Conservation (phyloP, 2,329 filamentous ascomycete genomes). For the Arthroderma uncinatum region DNA sequence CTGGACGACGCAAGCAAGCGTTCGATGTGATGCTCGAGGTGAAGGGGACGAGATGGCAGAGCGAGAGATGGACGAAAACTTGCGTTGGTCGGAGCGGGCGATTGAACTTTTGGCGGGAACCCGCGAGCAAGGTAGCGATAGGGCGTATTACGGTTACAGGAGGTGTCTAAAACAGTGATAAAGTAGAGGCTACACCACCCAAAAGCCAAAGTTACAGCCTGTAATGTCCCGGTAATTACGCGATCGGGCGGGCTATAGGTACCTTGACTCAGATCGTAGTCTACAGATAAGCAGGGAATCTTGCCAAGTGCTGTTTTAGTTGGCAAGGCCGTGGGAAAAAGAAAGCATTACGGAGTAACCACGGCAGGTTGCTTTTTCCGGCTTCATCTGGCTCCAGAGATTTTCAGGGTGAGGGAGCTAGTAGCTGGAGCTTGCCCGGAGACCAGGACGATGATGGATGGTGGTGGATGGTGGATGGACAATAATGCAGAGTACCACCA, state of each 20-base stretch:
- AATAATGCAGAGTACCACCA: neutral
- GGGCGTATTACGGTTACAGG: neutral
- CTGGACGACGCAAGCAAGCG: neutral
- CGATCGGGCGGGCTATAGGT: neutral
- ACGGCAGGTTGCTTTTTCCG: neutral
- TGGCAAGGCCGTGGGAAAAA: constrained; percentile 2
- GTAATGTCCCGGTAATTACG: neutral
- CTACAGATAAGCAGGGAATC: constrained; percentile 5
- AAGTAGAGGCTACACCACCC: neutral
- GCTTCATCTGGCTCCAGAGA: neutral
- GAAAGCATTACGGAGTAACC: neutral
- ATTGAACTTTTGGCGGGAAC: neutral
- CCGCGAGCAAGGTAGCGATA: neutral
- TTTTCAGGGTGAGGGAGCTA: constrained; percentile 3
- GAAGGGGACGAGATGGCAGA: neutral
- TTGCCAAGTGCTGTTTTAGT: constrained; percentile 1
- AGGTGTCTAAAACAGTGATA: neutral
- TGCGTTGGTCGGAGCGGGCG: neutral
- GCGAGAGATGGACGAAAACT: neutral
- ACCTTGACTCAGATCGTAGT: neutral
- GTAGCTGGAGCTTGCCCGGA: too few species aligned
- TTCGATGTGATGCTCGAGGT: neutral
- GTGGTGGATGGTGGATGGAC: too few species aligned
- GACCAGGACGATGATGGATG: too few species aligned
- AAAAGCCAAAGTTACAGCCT: neutral